Conservation (phyloP, 495 filamentous ascomycete species). For the Pseudomonodictys pantanalensis region DNA sequence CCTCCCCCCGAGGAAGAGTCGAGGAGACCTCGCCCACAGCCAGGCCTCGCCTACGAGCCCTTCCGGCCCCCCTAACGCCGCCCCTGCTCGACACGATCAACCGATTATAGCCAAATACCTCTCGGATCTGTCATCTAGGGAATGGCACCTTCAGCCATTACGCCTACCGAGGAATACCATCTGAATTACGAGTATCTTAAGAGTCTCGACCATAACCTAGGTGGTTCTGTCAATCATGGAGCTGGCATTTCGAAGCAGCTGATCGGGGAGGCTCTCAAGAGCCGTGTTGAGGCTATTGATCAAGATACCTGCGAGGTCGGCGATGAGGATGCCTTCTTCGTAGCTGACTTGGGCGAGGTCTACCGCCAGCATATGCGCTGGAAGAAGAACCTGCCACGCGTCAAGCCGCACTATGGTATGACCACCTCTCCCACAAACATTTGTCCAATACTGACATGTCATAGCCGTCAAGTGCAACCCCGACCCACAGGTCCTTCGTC, state of each 20-base stretch:
- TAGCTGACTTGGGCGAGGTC: conserved; percentile 95
- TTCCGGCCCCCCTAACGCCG: conserved; percentile 86
- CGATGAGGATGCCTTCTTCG: conserved; percentile 96
- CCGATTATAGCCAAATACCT: conserved; percentile 15
- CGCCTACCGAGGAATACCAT: conserved; percentile 44
- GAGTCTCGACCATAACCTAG: conserved; percentile 12
- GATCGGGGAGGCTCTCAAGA: conserved; percentile 76
- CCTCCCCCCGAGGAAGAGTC: conserved; percentile 94
- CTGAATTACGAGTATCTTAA: conserved; percentile 30
- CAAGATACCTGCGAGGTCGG: conserved; percentile 80
- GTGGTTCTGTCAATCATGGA: conserved; percentile 31
- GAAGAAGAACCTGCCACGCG: conserved; percentile 88
- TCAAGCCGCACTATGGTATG: conserved; percentile 96
- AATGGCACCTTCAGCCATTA: conserved; percentile 73
- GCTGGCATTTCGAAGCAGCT: conserved; percentile 43
- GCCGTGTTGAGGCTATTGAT: conserved; percentile 76
- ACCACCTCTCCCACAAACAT: neutral
- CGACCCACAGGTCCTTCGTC: conserved; percentile 80
- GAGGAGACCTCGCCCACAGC: conserved; percentile 76
- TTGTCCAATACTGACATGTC: conserved; percentile 11
- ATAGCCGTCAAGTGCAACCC: conserved; percentile 98
- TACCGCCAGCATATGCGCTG: conserved; percentile 98
- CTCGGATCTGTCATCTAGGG: conserved; percentile 43
- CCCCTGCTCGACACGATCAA: conserved; percentile 6
- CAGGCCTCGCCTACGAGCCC: conserved; percentile 76